Conservation (phyloP, 2,329 filamentous ascomycete genomes). For the Neonectria faginata region DNA sequence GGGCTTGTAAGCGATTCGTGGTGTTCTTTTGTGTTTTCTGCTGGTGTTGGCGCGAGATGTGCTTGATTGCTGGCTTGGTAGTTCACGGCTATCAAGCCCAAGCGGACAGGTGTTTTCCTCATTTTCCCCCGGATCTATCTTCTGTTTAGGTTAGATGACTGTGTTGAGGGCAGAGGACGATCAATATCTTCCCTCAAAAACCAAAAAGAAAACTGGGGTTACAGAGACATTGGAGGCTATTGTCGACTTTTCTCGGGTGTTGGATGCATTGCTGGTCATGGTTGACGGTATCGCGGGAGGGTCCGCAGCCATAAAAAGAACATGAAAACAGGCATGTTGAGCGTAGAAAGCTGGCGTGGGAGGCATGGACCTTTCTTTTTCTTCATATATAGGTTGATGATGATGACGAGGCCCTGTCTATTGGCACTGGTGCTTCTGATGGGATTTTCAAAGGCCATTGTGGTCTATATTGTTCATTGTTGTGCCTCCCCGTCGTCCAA, state of each 20-base stretch:
- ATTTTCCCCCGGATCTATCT: slow-evolving; percentile 7
- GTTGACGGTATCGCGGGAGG: slow-evolving; percentile 17
- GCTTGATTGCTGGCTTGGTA: slow-evolving; percentile 30
- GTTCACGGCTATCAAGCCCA: slow-evolving; percentile 27
- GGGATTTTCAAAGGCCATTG: slow-evolving; percentile 2
- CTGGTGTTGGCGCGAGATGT: slow-evolving; percentile 34
- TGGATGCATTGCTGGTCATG: slow-evolving; percentile 19
- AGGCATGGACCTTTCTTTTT: slow-evolving; percentile 17
- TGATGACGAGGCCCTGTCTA: slow-evolving; percentile 28
- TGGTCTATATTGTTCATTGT: slow-evolving; percentile 2
- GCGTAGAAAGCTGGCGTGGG: slow-evolving; percentile 9
- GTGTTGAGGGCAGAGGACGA: background rate
- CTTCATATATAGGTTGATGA: slow-evolving; percentile 30
- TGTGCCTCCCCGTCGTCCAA: background rate
- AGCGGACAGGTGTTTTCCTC: slow-evolving; percentile 32
- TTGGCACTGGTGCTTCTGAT: slow-evolving; percentile 21
- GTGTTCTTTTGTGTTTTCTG: slow-evolving; percentile 28
- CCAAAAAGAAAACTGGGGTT: slow-evolving; percentile 15
- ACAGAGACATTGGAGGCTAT: slow-evolving; percentile 21
- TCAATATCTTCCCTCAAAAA: background rate
- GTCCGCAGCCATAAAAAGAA: slow-evolving; percentile 17
- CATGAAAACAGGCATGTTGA: slow-evolving; percentile 39
- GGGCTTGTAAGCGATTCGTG: slow-evolving; percentile 39
- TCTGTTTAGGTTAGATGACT: slow-evolving; percentile 7
- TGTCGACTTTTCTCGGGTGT: slow-evolving; percentile 26